A percentile compares a stretch with the other conserved stretches of the same genome.
phyloP scores from a whole-genome alignment of 306 rosid species.

The Prunus campanulata region DNA sequence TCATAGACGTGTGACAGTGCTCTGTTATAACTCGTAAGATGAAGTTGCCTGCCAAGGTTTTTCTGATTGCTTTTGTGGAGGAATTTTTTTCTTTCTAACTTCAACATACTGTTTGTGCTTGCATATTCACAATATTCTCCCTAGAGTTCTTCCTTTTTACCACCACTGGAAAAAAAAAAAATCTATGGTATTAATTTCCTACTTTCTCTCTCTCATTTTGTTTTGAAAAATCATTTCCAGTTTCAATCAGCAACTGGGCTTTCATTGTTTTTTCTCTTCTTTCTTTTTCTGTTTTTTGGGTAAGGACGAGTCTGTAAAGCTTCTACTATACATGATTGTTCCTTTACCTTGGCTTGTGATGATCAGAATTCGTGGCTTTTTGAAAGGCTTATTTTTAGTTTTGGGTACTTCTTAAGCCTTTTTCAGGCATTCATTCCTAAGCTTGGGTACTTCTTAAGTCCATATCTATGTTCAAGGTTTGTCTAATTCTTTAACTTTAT shows the following conservation, averaged over 20 bases:
- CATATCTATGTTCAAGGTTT: slow-evolving; percentile 42
- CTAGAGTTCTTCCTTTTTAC: slow-evolving; percentile 89
- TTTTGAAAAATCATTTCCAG: too few species aligned
- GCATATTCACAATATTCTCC: slow-evolving; percentile 72
- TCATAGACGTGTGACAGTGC: neutral
- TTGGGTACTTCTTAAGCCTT: slow-evolving; percentile 46
- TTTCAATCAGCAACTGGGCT: slow-evolving; percentile 7
- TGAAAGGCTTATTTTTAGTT: slow-evolving; percentile 31
- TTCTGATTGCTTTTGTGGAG: neutral
- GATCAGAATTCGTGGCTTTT: slow-evolving; percentile 46
- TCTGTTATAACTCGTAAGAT: neutral
- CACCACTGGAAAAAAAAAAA: slow-evolving; percentile 94
- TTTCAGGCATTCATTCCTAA: slow-evolving; percentile 48
- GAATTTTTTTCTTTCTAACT: neutral
- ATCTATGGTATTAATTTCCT: slow-evolving; percentile 45
- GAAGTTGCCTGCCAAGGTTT: neutral
- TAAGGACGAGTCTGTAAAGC: slow-evolving; percentile 1
- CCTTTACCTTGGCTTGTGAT: slow-evolving; percentile 36
- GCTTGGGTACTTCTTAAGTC: neutral
- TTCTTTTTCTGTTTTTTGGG: neutral
- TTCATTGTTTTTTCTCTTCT: neutral
- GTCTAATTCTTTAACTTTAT: slow-evolving; percentile 14
- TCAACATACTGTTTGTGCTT: neutral
- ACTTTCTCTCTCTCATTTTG: neutral
- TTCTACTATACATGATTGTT: slow-evolving; percentile 24